Evolutionary conservation across 306 rosid genomes (phyloP), one percentile per base, ranked within the genome.

Genomic region (Oemleria cerasiformis): DNA sequence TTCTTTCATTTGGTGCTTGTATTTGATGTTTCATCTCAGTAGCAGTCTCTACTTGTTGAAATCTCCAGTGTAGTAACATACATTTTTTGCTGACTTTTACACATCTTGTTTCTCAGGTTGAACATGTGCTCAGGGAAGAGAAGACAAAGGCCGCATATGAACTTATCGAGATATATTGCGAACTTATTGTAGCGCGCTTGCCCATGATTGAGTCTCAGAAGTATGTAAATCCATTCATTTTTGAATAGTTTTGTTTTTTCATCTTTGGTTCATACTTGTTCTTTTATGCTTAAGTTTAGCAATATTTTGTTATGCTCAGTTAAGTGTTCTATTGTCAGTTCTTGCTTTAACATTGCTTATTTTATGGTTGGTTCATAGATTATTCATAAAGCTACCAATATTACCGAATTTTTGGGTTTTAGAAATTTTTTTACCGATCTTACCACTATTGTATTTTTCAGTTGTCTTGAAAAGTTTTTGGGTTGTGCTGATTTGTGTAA

Each of bases 121-220:
- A 94, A 81, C 99, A 94, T 86, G 91, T 94, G 64, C 76, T 85
- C 66, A 86, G 97, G 78, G 99, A 94, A 80, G 99, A 94, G 88
- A 94, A 91, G 88, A 82, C 86, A 11, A 75, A 77, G 82, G 88
- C 91, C n/a, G 97, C 97, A 3, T 94, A 87, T 57, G 93, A 94
- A 63, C 96, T 94, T 75, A 57, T 94, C 41, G 92, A 91, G 78
- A 84, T 91, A 86, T 94, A 89, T 77, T 94, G 99, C 51, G 99
- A 94, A 79, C 92, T 91, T 48, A 86, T 89, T n/a, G 87, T 79
- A 1, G 92, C 95, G 19, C 96, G 99, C 66, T 69, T 91, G 87
- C 85, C 95, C 17, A 86, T 94, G 72, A 88, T 91, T 64, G 99
- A 91, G 76, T 85, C 96, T n/a, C 99, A 91, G 51, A 94, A 91